Base-by-base conservation (phyloP, 2,329 filamentous ascomycete species). In the Onygenales sp. region DNA sequence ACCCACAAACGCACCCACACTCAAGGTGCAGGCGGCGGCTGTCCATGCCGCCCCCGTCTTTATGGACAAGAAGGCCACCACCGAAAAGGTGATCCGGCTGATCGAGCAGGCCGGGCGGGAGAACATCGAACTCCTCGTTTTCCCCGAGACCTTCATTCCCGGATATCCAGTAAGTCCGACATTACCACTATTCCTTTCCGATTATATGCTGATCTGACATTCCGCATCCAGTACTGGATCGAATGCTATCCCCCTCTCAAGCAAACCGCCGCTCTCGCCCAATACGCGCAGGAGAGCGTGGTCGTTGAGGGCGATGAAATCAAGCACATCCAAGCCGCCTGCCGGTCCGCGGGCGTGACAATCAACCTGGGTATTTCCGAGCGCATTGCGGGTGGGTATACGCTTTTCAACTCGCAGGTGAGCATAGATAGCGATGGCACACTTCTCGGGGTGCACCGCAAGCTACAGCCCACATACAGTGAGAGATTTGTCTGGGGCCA, bases 401-500 rank as follows among this genome's bases (percentile, higher is more conserved):
- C 66, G 2, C 57, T 69, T 3, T 70, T 69, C 60, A 69, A 69
- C 52, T 67, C 66, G 2, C 67, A 69, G 47, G 60, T 69, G 43
- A 60, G 61, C 49, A 64, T 69, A 52, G 66, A 69, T 32, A 64
- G 55, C 47, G 61, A 65, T 44, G 66, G 67, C 9, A 59, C 57
- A 10, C 63, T 69, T 42, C 59, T 69, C 7, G 66, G 67, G 32
- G 66, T 69, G n/a, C 66, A 69, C 54, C 63, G 67, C 41, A 70
- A 70, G 53, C 60, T 70, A 2, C 67, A 69, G 53, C 67, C 66
- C n/a, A 69, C 66, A 0, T 69, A 62, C 53, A 55, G 52, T 31
- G 67, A 69, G 60, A 66, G 68, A 21, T 57, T 60, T 17, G 61
- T 69, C 47, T 70, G 67, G 67, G 65, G 64, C 8, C 66, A 69